Conservation (phyloP, 106 monocot genomes). For the Cymbidium sinense region DNA sequence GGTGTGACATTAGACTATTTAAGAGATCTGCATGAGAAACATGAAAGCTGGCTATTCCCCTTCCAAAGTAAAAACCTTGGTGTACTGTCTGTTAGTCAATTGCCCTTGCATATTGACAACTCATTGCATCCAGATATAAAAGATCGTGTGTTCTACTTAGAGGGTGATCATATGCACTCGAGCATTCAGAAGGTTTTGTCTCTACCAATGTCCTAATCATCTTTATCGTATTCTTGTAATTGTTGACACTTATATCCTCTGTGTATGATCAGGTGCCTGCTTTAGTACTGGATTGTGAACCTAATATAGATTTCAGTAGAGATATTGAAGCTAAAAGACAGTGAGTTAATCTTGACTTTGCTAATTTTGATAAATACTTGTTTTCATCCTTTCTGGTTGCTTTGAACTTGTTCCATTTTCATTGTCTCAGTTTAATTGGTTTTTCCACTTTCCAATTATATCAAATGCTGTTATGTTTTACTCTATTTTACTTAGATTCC, state of each 20-base stretch:
- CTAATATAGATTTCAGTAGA: slow-evolving; percentile 82
- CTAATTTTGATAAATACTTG: neutral
- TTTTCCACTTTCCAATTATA: neutral
- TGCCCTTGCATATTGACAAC: slow-evolving; percentile 55
- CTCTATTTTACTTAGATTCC: neutral
- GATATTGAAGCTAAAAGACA: slow-evolving; percentile 91
- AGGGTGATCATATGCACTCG: slow-evolving; percentile 91
- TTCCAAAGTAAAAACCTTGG: slow-evolving; percentile 66
- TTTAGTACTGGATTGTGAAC: slow-evolving; percentile 93
- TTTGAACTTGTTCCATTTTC: neutral
- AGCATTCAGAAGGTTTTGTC: slow-evolving; percentile 82
- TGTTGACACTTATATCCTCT: slow-evolving; percentile 1
- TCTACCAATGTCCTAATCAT: neutral
- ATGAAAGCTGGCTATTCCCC: slow-evolving; percentile 96
- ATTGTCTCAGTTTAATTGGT: neutral
- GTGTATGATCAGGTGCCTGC: slow-evolving; percentile 76
- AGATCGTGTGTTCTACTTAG: slow-evolving; percentile 87
- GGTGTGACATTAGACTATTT: slow-evolving; percentile 79
- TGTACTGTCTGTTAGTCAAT: slow-evolving; percentile 66
- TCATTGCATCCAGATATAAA: slow-evolving; percentile 86
- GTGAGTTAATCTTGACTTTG: slow-evolving; percentile 26
- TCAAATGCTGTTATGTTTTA: neutral
- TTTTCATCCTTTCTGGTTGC: neutral
- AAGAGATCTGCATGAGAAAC: slow-evolving; percentile 89
- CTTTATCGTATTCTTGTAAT: neutral